Base-by-base conservation (phyloP, 2,329 filamentous ascomycete species). In the Sodiomyces alkalinus region DNA sequence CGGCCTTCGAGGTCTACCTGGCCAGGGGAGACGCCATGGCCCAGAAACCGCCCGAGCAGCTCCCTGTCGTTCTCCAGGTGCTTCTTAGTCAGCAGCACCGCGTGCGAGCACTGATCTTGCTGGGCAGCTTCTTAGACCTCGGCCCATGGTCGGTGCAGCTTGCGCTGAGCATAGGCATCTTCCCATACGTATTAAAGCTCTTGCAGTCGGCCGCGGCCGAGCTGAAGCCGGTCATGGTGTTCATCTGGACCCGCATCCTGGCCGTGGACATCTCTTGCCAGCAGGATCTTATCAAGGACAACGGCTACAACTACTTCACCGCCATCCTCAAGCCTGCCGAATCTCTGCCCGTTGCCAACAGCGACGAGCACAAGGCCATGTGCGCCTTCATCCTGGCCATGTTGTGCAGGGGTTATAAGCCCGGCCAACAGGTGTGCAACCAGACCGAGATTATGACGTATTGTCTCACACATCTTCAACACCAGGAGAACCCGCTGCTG, bases 91-190 rank as follows among this genome's bases (percentile, higher is more conserved):
- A 98, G 51, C 86, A 93, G 34, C 90, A 98, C 49, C 67, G 90
- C 40, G 71, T 98, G 16, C 69, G 90, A 27, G 90, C 90, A 11
- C 64, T 98, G 36, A 92, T 98, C 29, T 60, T 98, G 6, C 65
- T 98, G 1, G 90, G 86, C 33, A 82, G 85, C 39, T 98, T 98
- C 51, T 62, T 98, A 13, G 90, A 98, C 44, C 68, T 96, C 21
- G 90, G 90, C 0, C 90, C 90, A 1, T 98, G 90, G 90, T 92
- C 90, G 17, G 90, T 98, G n/a, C 90, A 96, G 49, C 71, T 98
- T 22, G 90, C 90, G 11, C 65, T 98, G 11, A 94, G 86, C 51
- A 98, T 98, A 36, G 90, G 90, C 15, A 98, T 98, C 37, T 98
- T 98, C 52, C 90, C 90, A 1, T 98, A 98, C 47, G 90, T 98